phyloP scores from a whole-genome alignment of 2,329 filamentous ascomycete species.

The Penicillium sp. region DNA sequence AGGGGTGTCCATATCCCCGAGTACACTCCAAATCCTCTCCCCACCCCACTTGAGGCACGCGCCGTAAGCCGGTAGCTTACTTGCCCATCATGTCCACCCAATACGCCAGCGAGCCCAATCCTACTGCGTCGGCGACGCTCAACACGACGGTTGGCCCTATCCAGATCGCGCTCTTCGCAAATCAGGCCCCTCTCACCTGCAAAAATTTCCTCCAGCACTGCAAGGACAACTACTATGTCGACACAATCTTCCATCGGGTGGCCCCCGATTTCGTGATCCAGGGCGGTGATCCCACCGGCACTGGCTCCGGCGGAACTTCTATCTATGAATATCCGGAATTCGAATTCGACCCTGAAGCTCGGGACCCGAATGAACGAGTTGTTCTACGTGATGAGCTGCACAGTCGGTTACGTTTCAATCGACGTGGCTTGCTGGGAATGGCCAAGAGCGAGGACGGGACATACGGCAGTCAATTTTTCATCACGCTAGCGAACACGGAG shows the following conservation, averaged over 20 bases:
- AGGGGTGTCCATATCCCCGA: neutral
- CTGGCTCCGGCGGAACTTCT: slow-evolving; percentile 84
- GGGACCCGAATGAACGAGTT: slow-evolving; percentile 52
- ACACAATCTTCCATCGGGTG: slow-evolving; percentile 89
- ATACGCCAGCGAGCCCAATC: slow-evolving; percentile 92
- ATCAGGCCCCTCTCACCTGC: slow-evolving; percentile 84
- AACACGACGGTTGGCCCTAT: slow-evolving; percentile 89
- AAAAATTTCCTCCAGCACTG: slow-evolving; percentile 96
- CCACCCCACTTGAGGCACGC: neutral
- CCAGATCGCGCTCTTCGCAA: slow-evolving; percentile 88
- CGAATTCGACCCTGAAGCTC: slow-evolving; percentile 52
- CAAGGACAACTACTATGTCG: slow-evolving; percentile 91
- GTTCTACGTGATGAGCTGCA: slow-evolving; percentile 89
- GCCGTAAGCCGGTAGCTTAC: neutral
- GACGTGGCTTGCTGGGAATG: slow-evolving; percentile 90
- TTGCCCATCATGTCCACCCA: slow-evolving; percentile 70
- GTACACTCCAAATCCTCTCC: neutral
- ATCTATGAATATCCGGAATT: slow-evolving; percentile 73
- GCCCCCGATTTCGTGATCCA: slow-evolving; percentile 91
- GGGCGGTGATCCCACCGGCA: slow-evolving; percentile 90
- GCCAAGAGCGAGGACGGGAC: slow-evolving; percentile 71
- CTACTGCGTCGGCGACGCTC: slow-evolving; percentile 85
- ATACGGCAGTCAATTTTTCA: slow-evolving; percentile 96
- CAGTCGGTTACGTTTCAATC: slow-evolving; percentile 85
- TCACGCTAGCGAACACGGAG: slow-evolving; percentile 76